phyloP scores from a whole-genome alignment of 768 basidiomycete species.

The Rossbeevera mucosa region DNA sequence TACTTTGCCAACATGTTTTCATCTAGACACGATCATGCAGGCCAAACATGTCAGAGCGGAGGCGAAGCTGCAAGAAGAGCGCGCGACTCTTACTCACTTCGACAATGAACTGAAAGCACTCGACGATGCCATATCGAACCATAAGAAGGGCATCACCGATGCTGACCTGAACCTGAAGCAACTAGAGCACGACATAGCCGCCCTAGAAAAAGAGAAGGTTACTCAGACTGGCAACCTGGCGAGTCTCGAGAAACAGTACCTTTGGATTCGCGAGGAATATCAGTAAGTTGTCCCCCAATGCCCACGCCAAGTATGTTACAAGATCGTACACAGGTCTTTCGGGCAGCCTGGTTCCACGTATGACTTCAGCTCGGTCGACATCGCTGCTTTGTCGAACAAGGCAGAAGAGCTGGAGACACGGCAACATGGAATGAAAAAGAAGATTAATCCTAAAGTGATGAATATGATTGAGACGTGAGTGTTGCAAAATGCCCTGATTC shows the following conservation, averaged over 20 bases:
- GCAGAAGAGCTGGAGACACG: conserved; percentile 70
- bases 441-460: conserved; percentile 92
- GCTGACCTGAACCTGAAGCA: conserved; percentile 62
- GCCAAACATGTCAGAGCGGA: conserved; percentile 61
- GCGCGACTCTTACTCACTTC: conserved; percentile 81
- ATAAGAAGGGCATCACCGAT: conserved; percentile 66
- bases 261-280: conserved; percentile 88
- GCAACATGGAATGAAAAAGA: conserved; percentile 89
- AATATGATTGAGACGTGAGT: conserved; percentile 91
- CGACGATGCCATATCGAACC: conserved; percentile 74
- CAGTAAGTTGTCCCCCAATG: conserved; percentile 49
- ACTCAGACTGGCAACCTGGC: conserved; percentile 47
- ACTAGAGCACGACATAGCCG: conserved; percentile 64
- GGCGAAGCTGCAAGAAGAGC: conserved; percentile 73
- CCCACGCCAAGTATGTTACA: not conserved
- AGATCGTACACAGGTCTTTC: conserved; percentile 56
- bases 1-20: not conserved
- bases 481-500: not conserved
- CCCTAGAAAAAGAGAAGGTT: conserved; percentile 60
- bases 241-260: conserved; percentile 73
- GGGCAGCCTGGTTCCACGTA: conserved; percentile 77
- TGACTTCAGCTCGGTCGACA: conserved; percentile 68
- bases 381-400: conserved; percentile 54
- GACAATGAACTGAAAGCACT: conserved; percentile 85
- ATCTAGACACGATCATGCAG: conserved; percentile 29